phyloP scores from a whole-genome alignment of 352 stramenopile genomes.

The Phytopythium vexans region DNA sequence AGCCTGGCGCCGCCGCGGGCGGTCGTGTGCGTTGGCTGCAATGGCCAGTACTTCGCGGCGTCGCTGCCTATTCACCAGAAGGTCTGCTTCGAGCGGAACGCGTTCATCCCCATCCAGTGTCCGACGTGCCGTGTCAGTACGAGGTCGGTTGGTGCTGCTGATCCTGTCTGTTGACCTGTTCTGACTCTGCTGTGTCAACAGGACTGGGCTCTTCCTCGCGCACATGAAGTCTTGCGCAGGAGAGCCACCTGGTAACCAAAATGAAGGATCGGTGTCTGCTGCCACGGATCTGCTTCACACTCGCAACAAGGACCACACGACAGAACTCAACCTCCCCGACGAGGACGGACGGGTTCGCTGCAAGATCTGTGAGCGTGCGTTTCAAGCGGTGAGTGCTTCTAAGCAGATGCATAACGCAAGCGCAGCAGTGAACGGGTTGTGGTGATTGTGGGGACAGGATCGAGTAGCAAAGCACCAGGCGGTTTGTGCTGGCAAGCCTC shows the following conservation, averaged over 20 bases:
- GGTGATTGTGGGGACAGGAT: slow-evolving; percentile 16
- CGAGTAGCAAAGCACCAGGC: slow-evolving; percentile 72
- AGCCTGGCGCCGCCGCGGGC: slow-evolving; percentile 15
- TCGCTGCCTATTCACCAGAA: slow-evolving; percentile 76
- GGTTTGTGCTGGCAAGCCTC: slow-evolving; percentile 24
- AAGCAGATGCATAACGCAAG: slow-evolving; percentile 1
- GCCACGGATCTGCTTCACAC: slow-evolving; percentile 1
- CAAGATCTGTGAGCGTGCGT: slow-evolving; percentile 47
- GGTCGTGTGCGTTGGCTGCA: slow-evolving; percentile 39
- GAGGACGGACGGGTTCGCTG: slow-evolving; percentile 55
- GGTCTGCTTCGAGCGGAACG: slow-evolving; percentile 60
- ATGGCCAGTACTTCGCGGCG: slow-evolving; percentile 52
- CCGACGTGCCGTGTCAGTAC: slow-evolving; percentile 29
- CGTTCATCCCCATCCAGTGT: slow-evolving; percentile 48
- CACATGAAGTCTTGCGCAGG: slow-evolving; percentile 21
- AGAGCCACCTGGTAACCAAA: background rate
- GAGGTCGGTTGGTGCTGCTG: slow-evolving; percentile 10
- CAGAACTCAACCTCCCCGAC: slow-evolving; percentile 38
- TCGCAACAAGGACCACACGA: background rate
- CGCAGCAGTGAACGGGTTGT: background rate
- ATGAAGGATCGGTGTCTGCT: background rate
- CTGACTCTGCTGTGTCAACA: slow-evolving; percentile 4
- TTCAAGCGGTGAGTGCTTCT: slow-evolving; percentile 20
- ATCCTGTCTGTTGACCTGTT: slow-evolving; percentile 1
- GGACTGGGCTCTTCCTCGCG: slow-evolving; percentile 20